These are phyloP conservation scores for Sarcomyxa edulis DNA, from an alignment of 768 basidiomycete genomes.

Conservation along the genomic window DNA sequence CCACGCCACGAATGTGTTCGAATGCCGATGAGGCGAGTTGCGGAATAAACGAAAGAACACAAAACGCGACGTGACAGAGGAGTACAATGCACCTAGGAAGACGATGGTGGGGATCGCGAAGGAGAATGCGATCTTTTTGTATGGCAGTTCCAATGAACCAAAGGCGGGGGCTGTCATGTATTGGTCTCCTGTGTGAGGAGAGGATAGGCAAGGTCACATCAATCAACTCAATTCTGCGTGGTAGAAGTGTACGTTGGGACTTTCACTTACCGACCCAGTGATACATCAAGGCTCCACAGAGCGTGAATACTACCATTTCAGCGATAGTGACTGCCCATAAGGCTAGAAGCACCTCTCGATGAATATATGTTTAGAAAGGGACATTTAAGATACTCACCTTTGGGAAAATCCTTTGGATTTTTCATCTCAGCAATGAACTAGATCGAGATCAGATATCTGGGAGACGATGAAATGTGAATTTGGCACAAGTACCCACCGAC, in stretches of 20 bases:
- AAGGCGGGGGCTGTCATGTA: conserved; percentile 41
- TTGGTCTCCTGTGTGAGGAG: conserved; percentile 25
- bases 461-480: background rate
- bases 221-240: too few relatives aligned
- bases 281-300: conserved; percentile 40
- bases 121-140: conserved; percentile 38
- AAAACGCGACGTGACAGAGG: conserved; percentile 38
- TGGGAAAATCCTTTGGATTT: conserved; percentile 40
- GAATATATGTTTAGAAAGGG: background rate
- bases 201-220: too few relatives aligned
- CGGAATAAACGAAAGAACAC: conserved; percentile 40
- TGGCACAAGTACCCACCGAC: conserved; percentile 18
- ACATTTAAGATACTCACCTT: conserved; percentile 17
- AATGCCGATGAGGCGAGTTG: conserved; percentile 29
- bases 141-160: conserved; percentile 29
- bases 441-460: background rate
- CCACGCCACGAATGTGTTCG: conserved; percentile 28
- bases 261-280: conserved; percentile 21
- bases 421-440: conserved; percentile 44
- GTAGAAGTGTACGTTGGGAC: background rate
- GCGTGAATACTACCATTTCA: conserved; percentile 34
- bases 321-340: conserved; percentile 38
- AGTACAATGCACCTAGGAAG: conserved; percentile 39
- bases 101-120: conserved; percentile 42
- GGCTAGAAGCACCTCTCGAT: conserved; percentile 24